phyloP scores from a whole-genome alignment of 495 filamentous ascomycete genomes.

The Aspergillus conjunctus region DNA sequence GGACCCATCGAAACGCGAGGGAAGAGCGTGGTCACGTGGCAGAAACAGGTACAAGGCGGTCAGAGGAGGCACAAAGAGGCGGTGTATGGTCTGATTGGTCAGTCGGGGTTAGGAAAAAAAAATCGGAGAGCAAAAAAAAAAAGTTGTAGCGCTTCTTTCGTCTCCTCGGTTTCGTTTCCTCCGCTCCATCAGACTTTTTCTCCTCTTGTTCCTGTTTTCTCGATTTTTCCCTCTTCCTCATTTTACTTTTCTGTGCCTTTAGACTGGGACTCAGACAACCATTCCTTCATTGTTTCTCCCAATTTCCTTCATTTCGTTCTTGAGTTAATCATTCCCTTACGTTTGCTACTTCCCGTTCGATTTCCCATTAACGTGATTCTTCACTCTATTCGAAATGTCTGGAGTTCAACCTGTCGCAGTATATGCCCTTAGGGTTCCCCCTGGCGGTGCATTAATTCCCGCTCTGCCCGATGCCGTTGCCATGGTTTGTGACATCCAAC shows the following conservation, averaged over 20 bases:
- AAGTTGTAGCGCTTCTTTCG: conserved; percentile 12
- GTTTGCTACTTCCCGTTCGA: conserved; percentile 22
- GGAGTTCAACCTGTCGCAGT: conserved; percentile 74
- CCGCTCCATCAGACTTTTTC: conserved; percentile 12
- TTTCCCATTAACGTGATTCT: conserved; percentile 12
- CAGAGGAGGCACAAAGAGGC: conserved; percentile 26
- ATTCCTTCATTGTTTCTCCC: conserved; percentile 28
- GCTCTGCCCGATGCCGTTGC: conserved; percentile 74
- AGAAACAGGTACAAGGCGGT: conserved; percentile 23
- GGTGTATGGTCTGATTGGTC: conserved; percentile 21
- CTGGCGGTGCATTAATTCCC: conserved; percentile 74
- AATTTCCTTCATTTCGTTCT: conserved; percentile 28
- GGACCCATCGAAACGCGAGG: conserved; percentile 22
- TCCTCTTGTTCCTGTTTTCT: conserved; percentile 7
- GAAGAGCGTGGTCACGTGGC: conserved; percentile 26
- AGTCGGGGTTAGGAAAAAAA: conserved; percentile 26
- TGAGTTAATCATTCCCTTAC: conserved; percentile 15
- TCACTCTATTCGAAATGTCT: conserved; percentile 47
- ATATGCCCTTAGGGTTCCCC: conserved; percentile 85
- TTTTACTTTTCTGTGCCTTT: conserved; percentile 28
- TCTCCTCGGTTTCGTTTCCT: conserved; percentile 13
- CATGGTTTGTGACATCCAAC: conserved; percentile 62
- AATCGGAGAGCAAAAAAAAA: conserved; percentile 19
- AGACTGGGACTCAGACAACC: conserved; percentile 23
- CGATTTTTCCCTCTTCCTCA: conserved; percentile 21